phyloP scores from a whole-genome alignment of 1,284 basidiomycete species.

The Ceratobasidium sp. region DNA sequence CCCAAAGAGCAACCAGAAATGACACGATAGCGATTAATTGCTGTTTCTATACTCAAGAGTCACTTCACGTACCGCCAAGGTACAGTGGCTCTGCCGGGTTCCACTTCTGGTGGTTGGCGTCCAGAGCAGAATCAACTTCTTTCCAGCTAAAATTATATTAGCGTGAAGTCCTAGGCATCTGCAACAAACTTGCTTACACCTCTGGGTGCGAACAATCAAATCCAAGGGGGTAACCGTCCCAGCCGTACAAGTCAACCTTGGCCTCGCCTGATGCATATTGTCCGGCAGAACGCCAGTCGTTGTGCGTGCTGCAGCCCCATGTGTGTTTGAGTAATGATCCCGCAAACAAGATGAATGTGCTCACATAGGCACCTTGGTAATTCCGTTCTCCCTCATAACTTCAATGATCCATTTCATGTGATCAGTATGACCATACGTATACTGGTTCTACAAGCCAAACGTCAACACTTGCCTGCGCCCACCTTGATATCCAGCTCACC shows the following conservation, averaged over 20 bases:
- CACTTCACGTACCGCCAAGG: constrained; percentile 19
- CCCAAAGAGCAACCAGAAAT: too few relatives aligned
- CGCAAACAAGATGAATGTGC: neutral
- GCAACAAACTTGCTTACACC: neutral
- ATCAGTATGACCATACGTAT: constrained; percentile 13
- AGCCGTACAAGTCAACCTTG: constrained; percentile 34
- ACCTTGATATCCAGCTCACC: neutral
- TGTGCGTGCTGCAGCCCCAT: constrained; percentile 26
- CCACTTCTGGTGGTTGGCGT: constrained; percentile 15
- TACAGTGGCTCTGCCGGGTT: constrained; percentile 36
- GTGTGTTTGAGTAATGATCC: neutral
- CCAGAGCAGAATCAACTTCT: constrained; percentile 13
- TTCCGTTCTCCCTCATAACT: constrained; percentile 19
- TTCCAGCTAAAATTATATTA: constrained; percentile 13
- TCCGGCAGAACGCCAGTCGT: constrained; percentile 18
- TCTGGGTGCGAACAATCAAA: constrained; percentile 34
- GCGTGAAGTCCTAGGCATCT: neutral
- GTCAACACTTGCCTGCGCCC: too few relatives aligned
- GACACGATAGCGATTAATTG: neutral
- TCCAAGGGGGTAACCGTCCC: constrained; percentile 35
- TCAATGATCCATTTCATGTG: constrained; percentile 28
- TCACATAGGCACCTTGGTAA: constrained; percentile 36
- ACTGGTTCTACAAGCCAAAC: neutral
- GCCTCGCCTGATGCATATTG: constrained; percentile 28
- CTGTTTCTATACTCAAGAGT: neutral